These are phyloP conservation scores for Sphaerulina populicola DNA, from an alignment of 2,329 filamentous ascomycete species.

Conservation along the genomic window DNA sequence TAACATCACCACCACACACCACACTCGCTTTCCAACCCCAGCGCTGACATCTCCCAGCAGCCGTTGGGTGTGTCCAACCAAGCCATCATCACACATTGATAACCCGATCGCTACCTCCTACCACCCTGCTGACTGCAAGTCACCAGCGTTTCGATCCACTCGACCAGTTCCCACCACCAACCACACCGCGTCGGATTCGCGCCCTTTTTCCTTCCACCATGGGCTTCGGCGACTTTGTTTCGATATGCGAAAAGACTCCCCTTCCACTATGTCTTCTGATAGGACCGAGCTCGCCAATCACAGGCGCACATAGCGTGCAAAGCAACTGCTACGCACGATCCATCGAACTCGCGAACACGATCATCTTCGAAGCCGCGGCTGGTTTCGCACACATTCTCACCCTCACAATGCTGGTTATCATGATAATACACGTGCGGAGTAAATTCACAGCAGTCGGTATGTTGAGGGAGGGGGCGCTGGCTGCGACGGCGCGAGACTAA, in stretches of 20 bases:
- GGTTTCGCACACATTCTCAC: conserved; percentile 88
- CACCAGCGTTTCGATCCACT: conserved; percentile 4
- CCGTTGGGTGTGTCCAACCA: conserved; percentile 5
- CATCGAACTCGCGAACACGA: conserved; percentile 93
- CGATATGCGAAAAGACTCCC: conserved; percentile 74
- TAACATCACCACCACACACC: not conserved
- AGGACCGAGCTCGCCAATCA: conserved; percentile 62
- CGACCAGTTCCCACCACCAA: conserved; percentile 3
- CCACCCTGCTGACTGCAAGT: conserved; percentile 7
- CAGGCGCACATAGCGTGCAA: conserved; percentile 62
- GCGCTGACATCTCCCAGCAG: conserved; percentile 3
- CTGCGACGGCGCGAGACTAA: conserved; percentile 6
- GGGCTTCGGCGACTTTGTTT: conserved; percentile 84
- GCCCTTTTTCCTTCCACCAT: conserved; percentile 45
- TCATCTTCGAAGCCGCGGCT: conserved; percentile 91
- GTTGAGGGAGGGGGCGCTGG: conserved; percentile 30
- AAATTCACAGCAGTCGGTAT: conserved; percentile 96
- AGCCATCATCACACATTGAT: conserved; percentile 4
- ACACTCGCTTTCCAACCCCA: conserved; percentile 8
- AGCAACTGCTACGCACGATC: conserved; percentile 88
- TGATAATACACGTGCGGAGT: conserved; percentile 92
- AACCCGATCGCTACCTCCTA: not conserved
- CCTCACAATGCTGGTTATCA: conserved; percentile 85
- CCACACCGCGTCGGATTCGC: not conserved
- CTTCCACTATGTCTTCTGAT: conserved; percentile 82